Evolutionary conservation across 2,329 filamentous ascomycete genomes (phyloP), one percentile per base, ranked within the genome.

Genomic region (Pseudogymnoascus pannorum): DNA sequence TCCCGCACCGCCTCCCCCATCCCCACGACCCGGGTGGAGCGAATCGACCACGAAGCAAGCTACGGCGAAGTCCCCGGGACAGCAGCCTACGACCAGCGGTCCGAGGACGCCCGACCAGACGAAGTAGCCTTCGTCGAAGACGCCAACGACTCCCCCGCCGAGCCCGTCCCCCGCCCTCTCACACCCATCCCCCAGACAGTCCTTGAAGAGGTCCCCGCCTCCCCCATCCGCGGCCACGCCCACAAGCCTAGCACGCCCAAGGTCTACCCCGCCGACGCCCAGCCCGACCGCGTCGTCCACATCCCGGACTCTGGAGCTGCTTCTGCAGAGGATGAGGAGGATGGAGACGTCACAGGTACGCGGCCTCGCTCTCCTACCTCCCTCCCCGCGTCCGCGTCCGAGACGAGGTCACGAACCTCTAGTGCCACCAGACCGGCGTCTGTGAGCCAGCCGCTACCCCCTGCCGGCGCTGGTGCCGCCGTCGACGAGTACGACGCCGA

Each of bases 11-110:
- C 70, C 64, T 81, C 81, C 12, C 81, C 83, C 18, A 77, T 85
- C 60, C 84, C 83, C n/a, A 79, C 76, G 64, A 84, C 81, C 22
- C 75, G 82, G 60, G 78, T 86, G 33, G 82, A 86, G 69, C 83
- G 79, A 73, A 76, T 85, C 62, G 80, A 83, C 68, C 76, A 83
- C 66, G 77, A 81, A 69, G 78, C 80, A 12, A 79, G 82, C 40
- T 80, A 86, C 66, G 84, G 83, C 63, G 82, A 87, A 72, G 80
- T 86, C 40, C 84, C 83, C 1, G 83, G 82, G 33, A 86, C 84
- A 4, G 77, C 81, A 60, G 82, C 82, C 11, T 82, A 85, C 68
- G 71, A 78, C 36, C 76, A 79, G 72, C 78, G 83, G 66, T 78
- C 79, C 62, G 77, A 77, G 29, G 84, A 87, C 71, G 84, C 83